Evolutionary conservation across 2,329 filamentous ascomycete genomes (phyloP), one percentile per base, ranked within the genome.

Genomic region (Coleophoma cylindrospora): DNA sequence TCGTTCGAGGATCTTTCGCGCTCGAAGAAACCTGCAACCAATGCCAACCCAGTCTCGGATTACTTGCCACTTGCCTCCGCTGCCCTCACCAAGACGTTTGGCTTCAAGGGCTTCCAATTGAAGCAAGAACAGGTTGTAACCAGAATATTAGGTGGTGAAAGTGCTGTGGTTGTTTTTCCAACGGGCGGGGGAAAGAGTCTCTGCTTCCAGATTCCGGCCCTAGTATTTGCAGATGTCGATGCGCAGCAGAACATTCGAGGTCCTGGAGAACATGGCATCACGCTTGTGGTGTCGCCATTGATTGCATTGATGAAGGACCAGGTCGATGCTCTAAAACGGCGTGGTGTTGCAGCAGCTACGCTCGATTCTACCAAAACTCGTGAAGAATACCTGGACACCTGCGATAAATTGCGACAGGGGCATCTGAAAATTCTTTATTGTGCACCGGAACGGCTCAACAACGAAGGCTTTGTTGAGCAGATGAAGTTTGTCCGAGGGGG

Each of bases 271-370:
- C 32, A 47, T 11, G 80, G 77, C 6, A 72, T 81, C 53, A 81
- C 76, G 1, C 69, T 82, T 6, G 75, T 81, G 3, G 75, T 81
- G 2, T 81, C 76, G 0, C 77, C 77, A 0, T 63, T 81, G 3
- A 77, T 81, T 47, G 77, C 77, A 2, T 58, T 82, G 48, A 81
- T 81, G 78, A 82, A 82, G 57, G 79, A 83, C 53, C 80, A 83
- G 55, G 77, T 80, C 0, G 79, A 83, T 54, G 73, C 74, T 1
- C 66, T 83, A 17, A 66, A 70, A 43, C 68, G 68, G 10, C 70
- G 72, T 27, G 74, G 74, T 1, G 72, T 83, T 10, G 58, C 71
- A 10, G 80, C 79, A 9, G 79, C 77, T 2, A 74, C 73, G 7
- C 65, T 82, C 11, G 77, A 83, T 57, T 83, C 79, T 0, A 77